Base-by-base conservation (phyloP, 345 rosid genomes). In the Melastoma malabathricum region DNA sequence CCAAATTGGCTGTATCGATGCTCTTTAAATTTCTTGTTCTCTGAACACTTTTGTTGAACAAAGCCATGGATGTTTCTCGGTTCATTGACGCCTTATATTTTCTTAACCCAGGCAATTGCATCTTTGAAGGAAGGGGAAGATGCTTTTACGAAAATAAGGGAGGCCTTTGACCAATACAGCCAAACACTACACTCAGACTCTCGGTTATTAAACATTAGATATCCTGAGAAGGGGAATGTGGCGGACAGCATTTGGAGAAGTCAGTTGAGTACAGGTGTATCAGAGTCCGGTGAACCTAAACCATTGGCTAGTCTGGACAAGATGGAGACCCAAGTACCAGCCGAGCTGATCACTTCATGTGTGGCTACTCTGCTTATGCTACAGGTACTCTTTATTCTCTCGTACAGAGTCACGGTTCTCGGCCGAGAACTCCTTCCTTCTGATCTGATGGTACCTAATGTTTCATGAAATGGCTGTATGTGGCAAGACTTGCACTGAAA, bases 291-390 rank as follows among this genome's bases (percentile, higher is more conserved):
- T 51, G 46, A 46, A 48, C 48, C 65, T 41, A 64, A 62, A 55
- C 67, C 75, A 54, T 64, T 57, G 44, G 72, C 61, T 55, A 72
- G 58, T 31, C 46, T 72, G n/a, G 69, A 69, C 59, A 73, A 68
- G 58, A 65, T 52, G 12, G 75, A 74, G 56, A 67, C 73, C 50
- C 77, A 66, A 66, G 69, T 81, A 51, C 97, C 88, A 22, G 75
- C 84, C 0, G 88, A 85, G 60, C 81, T 88, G 13, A 76, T 88
- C 61, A 66, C 84, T 20, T 85, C 99, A 13, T 88, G 97, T 54
- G 95, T 88, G 13, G 84, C 95, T 59, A 60, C 95, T 51, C 72
- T 83, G 79, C 79, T 77, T 57, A 81, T 85, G 94, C 72, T 88
- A 61, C 95, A 83, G 94, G 99, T 72, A 71, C 53, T 23, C 13